Evolutionary conservation across 2,329 filamentous ascomycete species (phyloP).

Genomic region (Botrytis pseudocinerea): DNA sequence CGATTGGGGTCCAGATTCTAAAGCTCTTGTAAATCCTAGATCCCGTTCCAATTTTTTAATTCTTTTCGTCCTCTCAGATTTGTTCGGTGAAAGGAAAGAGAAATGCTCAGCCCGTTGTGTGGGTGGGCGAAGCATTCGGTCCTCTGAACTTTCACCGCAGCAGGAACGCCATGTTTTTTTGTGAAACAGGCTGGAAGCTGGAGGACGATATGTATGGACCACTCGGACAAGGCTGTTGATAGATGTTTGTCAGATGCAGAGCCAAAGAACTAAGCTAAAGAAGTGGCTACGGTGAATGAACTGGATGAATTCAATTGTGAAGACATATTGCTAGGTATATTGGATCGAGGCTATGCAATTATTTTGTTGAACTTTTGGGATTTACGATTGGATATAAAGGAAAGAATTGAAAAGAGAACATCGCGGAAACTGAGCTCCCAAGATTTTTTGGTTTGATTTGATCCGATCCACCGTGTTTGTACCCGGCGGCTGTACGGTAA

Average conservation of each 20-base stretch:
- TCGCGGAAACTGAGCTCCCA: background rate
- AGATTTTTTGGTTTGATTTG: background rate
- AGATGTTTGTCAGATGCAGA: slow-evolving; percentile 2
- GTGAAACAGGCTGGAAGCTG: slow-evolving; percentile 12
- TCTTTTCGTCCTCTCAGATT: background rate
- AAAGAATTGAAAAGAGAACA: background rate
- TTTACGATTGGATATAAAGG: background rate
- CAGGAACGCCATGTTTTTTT: slow-evolving; percentile 13
- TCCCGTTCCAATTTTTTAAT: background rate
- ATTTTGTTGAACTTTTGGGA: background rate
- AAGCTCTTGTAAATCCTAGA: background rate
- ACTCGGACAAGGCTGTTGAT: slow-evolving; percentile 12
- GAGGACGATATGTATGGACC: background rate
- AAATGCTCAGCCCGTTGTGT: slow-evolving; percentile 12
- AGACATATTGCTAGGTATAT: background rate
- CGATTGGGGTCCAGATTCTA: background rate
- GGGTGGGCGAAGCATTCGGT: slow-evolving; percentile 5
- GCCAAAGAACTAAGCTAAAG: background rate
- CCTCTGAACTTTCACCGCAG: slow-evolving; percentile 14
- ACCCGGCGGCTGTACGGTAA: background rate
- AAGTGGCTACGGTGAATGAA: background rate
- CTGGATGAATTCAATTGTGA: background rate
- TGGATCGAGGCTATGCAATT: slow-evolving; percentile 19
- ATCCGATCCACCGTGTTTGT: background rate
- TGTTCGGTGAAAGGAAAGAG: slow-evolving; percentile 12